Evolutionary conservation across 352 stramenopile genomes (phyloP).

Genomic region (Lagenidium sp.): DNA sequence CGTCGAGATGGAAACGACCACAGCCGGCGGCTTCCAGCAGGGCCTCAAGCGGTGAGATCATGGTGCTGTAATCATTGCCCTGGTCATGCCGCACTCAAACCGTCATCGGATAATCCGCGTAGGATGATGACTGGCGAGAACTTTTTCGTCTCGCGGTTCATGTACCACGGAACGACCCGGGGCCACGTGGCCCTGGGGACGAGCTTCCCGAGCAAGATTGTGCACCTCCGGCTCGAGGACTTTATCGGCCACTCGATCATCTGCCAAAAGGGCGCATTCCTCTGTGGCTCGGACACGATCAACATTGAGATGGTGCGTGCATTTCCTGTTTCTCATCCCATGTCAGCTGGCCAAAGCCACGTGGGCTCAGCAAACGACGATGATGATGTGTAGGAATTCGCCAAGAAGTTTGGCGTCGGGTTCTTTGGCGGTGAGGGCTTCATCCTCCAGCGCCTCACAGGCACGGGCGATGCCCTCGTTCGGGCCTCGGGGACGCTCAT

Average conservation of each 20-base stretch:
- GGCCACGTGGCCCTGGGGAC: constrained; percentile 88
- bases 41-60: constrained; percentile 61
- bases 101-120: too few species aligned
- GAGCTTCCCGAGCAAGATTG: constrained; percentile 85
- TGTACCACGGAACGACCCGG: constrained; percentile 40
- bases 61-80: too few species aligned
- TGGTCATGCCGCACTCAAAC: too few species aligned
- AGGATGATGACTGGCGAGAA: constrained; percentile 77
- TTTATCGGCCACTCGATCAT: constrained; percentile 83
- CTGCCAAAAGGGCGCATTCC: constrained; percentile 89
- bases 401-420: constrained; percentile 82
- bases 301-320: constrained; percentile 83
- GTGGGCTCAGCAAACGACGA: too few species aligned
- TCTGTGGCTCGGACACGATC: constrained; percentile 88
- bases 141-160: constrained; percentile 74
- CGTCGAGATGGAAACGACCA: constrained; percentile 88
- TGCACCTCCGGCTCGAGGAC: constrained; percentile 82
- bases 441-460: constrained; percentile 89
- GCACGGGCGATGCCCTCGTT: constrained; percentile 86
- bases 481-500: constrained; percentile 88
- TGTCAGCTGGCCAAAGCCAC: too few species aligned
- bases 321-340: too few species aligned
- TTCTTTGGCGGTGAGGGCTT: constrained; percentile 96
- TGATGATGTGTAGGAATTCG: constrained; percentile 68
- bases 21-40: constrained; percentile 83